Base-by-base conservation (phyloP, 192 early-diverging fungal species). In the Polychytrium aggregatum region DNA sequence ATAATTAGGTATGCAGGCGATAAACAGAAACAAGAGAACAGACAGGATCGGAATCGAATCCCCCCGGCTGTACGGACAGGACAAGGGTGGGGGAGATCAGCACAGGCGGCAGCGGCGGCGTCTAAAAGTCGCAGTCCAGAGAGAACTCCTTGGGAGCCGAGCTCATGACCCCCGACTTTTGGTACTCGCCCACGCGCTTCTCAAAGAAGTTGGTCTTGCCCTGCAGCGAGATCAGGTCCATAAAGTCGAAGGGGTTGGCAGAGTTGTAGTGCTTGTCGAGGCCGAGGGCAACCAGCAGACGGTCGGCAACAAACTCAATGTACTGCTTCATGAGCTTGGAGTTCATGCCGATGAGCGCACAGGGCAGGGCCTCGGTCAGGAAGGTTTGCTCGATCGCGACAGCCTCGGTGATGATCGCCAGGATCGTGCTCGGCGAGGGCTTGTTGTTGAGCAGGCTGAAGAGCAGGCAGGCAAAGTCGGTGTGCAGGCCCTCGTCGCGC, bases 151-250 rank as follows among this genome's bases (percentile, higher is more conserved):
- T 48, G n/a, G 2, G 9, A 14, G 13, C 21, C 6, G 4, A n/a
- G n/a, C n/a, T 41, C 39, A 22, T 41, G 39, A 89, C 86, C 48
- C 84, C 85, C 54, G 83, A 81, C 65, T 87, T 86, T 69, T 89
- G 88, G 66, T 92, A 92, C 54, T 89, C 88, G 18, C 84, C 87
- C 18, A 90, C 86, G 53, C 79, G 79, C 71, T 92, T 90, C 68
- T 92, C 89, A 49, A 92, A 92, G 63, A 92, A 92, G 69, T 90
- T 92, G 45, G 92, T 93, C 78, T 96, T 96, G 60, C 90, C 92
- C 70, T 96, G 90, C 56, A 96, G 72, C 24, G 87, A 90, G 64
- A 94, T 94, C 69, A 97, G 66, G 61, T 94, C 92, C 92, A 97
- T 97, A 60, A 94, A 97, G 61, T 97, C 92, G 52, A 97, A 97